Base-by-base conservation (phyloP, 2,329 filamentous ascomycete genomes). In the Ophiostoma himal-ulmi region DNA sequence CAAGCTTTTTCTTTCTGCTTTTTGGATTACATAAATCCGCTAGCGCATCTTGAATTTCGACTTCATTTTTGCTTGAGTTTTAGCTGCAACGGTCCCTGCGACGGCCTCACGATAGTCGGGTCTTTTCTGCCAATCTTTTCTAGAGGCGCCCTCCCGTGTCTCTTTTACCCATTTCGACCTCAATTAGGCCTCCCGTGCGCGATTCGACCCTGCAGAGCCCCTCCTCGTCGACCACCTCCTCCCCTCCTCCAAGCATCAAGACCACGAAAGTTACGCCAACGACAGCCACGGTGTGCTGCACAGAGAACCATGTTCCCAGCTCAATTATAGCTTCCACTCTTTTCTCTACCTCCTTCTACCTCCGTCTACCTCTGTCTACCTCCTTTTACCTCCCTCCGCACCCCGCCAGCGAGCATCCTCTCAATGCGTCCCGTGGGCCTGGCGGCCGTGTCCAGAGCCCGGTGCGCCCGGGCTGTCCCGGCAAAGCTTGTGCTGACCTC, bases 1-100 rank as follows among this genome's bases (percentile, higher is more conserved):
- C 36, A 20, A 39, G 62, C 62, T 60, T 60, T 60, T 60, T 14
- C 14, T 22, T 22, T 57, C n/a, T 26, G 5, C 22, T 57, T 57
- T 22, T 34, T 36, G 57, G 52, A 34, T 65, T 37, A 65, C 62
- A 39, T 39, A 65, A 57, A 39, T 36, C 36, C 36, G 20, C 62
- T 65, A 65, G 62, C 62, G 62, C 36, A 64, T 65, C 62, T 65
- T 26, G 62, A 64, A 65, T 65, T 39, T 65, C 36, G 36, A 65
- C 62, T 39, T 65, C 62, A 62, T 62, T 62, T 62, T 62, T 30
- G 36, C 13, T 39, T 65, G 62, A 65, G 5, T 39, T 65, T 65
- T 65, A 65, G 62, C 62, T 39, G 17, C 62, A n/a, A n/a, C 11
- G 34, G 34, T 65, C 62, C 62, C 60, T 34, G 60, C 60, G 62